Evolutionary conservation across 192 early-diverging fungal species (phyloP), one percentile per base, ranked within the genome.

Genomic region (Rhizophagus sp.): DNA sequence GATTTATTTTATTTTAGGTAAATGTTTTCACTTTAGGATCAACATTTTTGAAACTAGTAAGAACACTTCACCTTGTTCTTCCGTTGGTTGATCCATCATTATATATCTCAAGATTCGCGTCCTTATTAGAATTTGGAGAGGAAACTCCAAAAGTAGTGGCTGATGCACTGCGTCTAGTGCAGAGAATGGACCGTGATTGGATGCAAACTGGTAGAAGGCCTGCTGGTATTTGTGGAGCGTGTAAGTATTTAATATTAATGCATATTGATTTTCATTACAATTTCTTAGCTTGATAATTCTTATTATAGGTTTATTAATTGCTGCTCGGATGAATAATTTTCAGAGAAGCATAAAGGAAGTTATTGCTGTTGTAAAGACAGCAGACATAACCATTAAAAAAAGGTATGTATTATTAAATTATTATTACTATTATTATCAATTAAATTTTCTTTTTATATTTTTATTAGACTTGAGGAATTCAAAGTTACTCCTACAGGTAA

Each of bases 131-230:
- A 75, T 97, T 99, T 90, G 97, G 95, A 41, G 94, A 96, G 64
- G 90, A 94, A 82, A 94, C 90, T 41, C 88, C 90, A 62, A 84
- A 88, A 41, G 96, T 98, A 6, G 90, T 90, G 30, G 79, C 87
- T 50, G 95, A 97, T 78, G 96, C 97, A 2, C 84, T 91, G 10
- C 92, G 94, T 1, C 82, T 99, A 34, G 95, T 94, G 0, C 89
- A 92, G 73, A 87, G 97, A 44, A 96, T 99, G 96, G 93, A 96
- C 74, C 90, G 97, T 25, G 97, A 98, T 86, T 99, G 96, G 96
- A 95, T 98, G 73, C 85, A 90, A 73, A 92, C 89, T 0, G 97
- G 97, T 57, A 89, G 97, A 72, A 90, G 95, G 5, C 97, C 97
- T 6, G 90, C 96, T 15, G 97, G 97, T 66, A 96, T 99, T 34